Evolutionary conservation across 2,329 filamentous ascomycete species (phyloP), one percentile per base, ranked within the genome.

Genomic region (Xylariaceae sp.): DNA sequence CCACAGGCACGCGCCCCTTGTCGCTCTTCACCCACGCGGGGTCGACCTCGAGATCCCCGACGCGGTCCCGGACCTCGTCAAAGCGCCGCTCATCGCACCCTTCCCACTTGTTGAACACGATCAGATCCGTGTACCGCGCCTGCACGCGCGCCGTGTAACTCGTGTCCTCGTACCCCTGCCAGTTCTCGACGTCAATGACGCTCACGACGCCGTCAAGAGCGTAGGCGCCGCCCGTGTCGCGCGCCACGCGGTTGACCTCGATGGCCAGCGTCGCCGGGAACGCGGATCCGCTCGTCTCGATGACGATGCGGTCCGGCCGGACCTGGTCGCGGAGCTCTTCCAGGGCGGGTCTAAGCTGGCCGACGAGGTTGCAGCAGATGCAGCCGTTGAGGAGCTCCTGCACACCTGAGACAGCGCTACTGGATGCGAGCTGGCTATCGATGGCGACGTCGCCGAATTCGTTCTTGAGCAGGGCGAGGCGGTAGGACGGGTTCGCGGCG

Each of bases 361-460:
- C 93, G 46, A 98, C 91, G 19, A 97, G 84, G 63, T 97, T 97
- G 72, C 93, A 98, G 78, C 93, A 98, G 66, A 98, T 97, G 69
- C 93, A 97, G 52, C 91, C 93, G 63, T 95, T 95, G 40, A 98
- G 83, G 1, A 98, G 77, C 66, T 98, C 93, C 55, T 87, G 86
- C 4, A 95, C 90, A 41, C 89, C 91, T 1, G 88, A 85, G 53
- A 98, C 89, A 48, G 90, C 83, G 37, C 80, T 80, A 12, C 85
- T 85, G 0, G 85, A 76, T 13, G 93, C 91, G 22, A 98, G 83
- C 63, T 95, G 87, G 1, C 87, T 93, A 72, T 98, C 93, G 61
- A 98, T 77, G 28, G 89, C 90, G 32, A 98, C 69, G 63, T 97
- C 90, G 60, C 93, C 93, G 64, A 96, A 97, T 69, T 98, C 93